Evolutionary conservation across 2,329 filamentous ascomycete species (phyloP).

Genomic region (Parascedosporium putredinis): DNA sequence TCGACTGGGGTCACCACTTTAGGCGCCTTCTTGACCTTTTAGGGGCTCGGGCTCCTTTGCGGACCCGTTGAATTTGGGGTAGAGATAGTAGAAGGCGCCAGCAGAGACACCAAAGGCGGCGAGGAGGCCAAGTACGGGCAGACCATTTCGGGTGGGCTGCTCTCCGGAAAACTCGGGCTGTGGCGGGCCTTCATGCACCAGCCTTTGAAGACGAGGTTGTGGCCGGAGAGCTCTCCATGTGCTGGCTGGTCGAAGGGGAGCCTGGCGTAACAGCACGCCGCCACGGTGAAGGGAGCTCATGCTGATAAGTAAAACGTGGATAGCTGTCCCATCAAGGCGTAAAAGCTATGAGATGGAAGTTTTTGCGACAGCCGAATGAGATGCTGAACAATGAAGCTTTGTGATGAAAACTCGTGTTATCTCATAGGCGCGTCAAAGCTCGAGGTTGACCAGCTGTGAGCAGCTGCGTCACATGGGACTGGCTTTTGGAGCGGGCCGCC

Average conservation of each 20-base stretch:
- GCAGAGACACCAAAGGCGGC: slow-evolving; percentile 10
- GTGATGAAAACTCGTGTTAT: not conserved
- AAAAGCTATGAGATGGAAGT: not conserved
- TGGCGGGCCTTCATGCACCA: not conserved
- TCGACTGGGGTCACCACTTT: slow-evolving; percentile 42
- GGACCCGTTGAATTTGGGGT: slow-evolving; percentile 6
- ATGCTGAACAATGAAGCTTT: not conserved
- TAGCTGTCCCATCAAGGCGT: not conserved
- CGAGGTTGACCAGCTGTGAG: not conserved
- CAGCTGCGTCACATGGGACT: too few relatives aligned
- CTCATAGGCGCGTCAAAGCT: not conserved
- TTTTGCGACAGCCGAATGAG: not conserved
- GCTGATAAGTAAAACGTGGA: too few relatives aligned
- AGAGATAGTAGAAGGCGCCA: slow-evolving; percentile 11
- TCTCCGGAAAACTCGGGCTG: not conserved
- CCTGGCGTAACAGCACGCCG: not conserved
- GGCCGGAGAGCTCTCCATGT: not conserved
- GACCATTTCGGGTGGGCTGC: not conserved
- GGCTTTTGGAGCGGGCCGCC: not conserved
- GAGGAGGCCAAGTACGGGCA: slow-evolving; percentile 4
- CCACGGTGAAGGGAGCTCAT: slow-evolving; percentile 1
- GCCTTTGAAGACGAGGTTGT: not conserved
- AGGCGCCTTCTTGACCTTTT: slow-evolving; percentile 11
- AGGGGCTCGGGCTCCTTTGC: slow-evolving; percentile 8
- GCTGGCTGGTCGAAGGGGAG: not conserved